Conservation (phyloP, 1,284 basidiomycete species). For the Quambalaria eucalypti region DNA sequence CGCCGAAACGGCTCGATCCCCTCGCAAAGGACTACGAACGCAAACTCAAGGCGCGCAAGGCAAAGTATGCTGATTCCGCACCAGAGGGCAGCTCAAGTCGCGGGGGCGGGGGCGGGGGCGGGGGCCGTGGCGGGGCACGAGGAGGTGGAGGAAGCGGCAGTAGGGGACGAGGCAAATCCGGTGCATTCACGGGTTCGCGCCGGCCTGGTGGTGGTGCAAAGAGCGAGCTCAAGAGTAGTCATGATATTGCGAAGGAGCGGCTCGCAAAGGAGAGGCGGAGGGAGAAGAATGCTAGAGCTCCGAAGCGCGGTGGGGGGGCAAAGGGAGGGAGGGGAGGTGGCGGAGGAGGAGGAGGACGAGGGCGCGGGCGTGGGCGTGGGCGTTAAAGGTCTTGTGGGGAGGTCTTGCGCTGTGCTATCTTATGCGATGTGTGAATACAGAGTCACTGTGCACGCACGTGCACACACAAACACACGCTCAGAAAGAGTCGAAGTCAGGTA, state of each 20-base stretch:
- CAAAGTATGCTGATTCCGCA: slow-evolving; percentile 7
- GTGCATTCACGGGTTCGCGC: slow-evolving; percentile 47
- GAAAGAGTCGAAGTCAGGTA: no score
- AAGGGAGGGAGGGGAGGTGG: neutral
- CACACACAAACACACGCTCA: no score
- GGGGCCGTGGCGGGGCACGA: slow-evolving; percentile 3
- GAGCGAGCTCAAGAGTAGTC: slow-evolving; percentile 69
- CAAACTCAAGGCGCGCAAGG: slow-evolving; percentile 25
- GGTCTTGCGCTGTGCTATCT: no score
- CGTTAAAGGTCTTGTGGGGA: no score
- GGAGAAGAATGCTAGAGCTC: slow-evolving; percentile 66
- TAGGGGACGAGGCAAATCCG: slow-evolving; percentile 1
- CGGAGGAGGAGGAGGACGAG: neutral
- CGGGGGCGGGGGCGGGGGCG: neutral
- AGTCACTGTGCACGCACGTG: no score
- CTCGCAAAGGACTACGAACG: slow-evolving; percentile 12
- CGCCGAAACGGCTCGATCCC: slow-evolving; percentile 21
- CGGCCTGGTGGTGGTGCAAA: no score
- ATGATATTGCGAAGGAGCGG: slow-evolving; percentile 71
- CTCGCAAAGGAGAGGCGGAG: slow-evolving; percentile 57
- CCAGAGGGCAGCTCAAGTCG: neutral
- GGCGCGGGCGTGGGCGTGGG: no score
- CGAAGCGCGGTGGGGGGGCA: slow-evolving; percentile 3
- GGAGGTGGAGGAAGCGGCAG: slow-evolving; percentile 3
- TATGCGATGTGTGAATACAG: no score